Evolutionary conservation across 345 rosid species (phyloP).

Genomic region (Anastatica hierochuntica): DNA sequence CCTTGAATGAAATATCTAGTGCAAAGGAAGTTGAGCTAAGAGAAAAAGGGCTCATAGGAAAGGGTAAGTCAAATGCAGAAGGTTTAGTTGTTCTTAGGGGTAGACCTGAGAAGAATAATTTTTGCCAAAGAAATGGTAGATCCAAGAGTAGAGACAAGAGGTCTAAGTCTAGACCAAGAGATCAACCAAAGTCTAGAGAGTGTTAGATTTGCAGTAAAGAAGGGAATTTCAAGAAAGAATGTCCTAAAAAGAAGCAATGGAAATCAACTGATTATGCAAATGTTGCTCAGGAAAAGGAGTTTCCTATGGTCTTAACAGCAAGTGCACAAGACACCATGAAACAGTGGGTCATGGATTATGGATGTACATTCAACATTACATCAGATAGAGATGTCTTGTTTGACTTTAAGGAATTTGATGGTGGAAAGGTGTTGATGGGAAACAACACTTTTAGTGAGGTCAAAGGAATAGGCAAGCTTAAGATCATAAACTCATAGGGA

Average conservation of each 20-base stretch:
- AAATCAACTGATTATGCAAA: background rate
- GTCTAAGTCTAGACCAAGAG: background rate
- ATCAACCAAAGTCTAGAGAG: background rate
- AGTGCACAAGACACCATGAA: background rate
- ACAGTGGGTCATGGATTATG: too few relatives aligned
- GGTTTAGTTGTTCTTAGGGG: background rate
- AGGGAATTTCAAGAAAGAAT: too few relatives aligned
- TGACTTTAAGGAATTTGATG: too few relatives aligned
- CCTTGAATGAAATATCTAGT: background rate
- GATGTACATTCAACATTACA: too few relatives aligned
- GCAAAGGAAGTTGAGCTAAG: background rate
- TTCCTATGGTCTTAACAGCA: background rate
- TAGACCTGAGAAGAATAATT: background rate
- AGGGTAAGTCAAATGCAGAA: background rate
- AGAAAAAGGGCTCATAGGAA: too few relatives aligned
- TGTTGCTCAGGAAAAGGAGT: background rate
- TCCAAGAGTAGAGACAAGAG: background rate
- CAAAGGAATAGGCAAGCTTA: too few relatives aligned
- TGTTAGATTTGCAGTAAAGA: background rate
- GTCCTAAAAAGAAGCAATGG: background rate
- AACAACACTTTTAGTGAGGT: background rate
- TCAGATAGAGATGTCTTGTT: background rate
- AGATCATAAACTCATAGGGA: too few relatives aligned
- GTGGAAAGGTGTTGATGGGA: too few relatives aligned
- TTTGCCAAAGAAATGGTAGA: background rate